Conservation (phyloP, 1,284 basidiomycete species). For the Peniophora sp. region DNA sequence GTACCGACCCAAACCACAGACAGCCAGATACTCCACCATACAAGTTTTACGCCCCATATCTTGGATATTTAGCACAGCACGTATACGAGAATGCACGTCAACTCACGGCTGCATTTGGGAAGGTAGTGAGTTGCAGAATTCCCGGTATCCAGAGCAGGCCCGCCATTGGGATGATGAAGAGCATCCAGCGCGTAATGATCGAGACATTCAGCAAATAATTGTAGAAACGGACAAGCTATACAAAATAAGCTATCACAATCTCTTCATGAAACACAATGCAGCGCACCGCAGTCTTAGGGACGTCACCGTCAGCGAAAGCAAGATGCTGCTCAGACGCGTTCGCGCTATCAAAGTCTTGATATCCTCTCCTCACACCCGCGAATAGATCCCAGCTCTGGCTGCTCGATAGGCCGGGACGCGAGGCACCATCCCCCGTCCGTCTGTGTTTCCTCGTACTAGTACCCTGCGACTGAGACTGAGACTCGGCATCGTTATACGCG, state of each 20-base stretch:
- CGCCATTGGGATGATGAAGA: conserved; percentile 73
- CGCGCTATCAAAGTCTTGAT: conserved; percentile 51
- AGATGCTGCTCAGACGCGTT: conserved; percentile 47
- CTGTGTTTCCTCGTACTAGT: neutral
- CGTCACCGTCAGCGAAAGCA: conserved; percentile 56
- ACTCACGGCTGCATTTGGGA: conserved; percentile 44
- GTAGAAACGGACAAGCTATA: conserved; percentile 52
- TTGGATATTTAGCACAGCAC: no score
- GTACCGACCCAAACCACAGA: conserved; percentile 67
- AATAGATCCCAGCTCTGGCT: conserved; percentile 45
- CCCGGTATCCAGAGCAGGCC: conserved; percentile 71
- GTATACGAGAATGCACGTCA: neutral
- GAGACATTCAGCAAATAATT: conserved; percentile 72
- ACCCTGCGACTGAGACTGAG: no score
- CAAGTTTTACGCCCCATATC: conserved; percentile 54
- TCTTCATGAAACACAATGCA: conserved; percentile 5
- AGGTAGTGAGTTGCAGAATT: conserved; percentile 63
- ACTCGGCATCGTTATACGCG: conserved; percentile 1
- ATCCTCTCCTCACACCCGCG: conserved; percentile 45
- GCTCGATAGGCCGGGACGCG: conserved; percentile 1
- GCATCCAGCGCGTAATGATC: conserved; percentile 73
- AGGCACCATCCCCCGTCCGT: neutral
- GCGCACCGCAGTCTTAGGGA: conserved; percentile 45
- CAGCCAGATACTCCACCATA: conserved; percentile 90
- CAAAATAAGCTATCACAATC: neutral